Evolutionary conservation across 495 filamentous ascomycete species (phyloP), one percentile per base, ranked within the genome.

Genomic region (Xylaria bambusicola): DNA sequence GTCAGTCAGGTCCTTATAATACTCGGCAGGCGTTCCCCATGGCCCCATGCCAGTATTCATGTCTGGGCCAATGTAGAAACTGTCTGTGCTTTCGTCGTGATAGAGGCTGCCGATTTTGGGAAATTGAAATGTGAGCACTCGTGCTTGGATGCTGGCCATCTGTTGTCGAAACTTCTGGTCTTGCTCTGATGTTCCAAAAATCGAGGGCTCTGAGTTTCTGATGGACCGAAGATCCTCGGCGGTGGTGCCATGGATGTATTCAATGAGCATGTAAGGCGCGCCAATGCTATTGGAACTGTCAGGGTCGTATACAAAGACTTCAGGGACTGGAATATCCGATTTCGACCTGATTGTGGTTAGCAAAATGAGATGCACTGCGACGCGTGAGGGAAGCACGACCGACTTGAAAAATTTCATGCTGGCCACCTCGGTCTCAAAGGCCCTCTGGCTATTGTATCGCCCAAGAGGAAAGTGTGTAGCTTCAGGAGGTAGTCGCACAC

Each of bases 41-140:
- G 33, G 50, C 18, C 50, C 50, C 20, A 9, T 52, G 12, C 50
- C 50, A 4, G 50, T 52, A 0, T 40, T 21, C 6, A 27, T 26
- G 4, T 52, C 50, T n/a, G 31, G 33, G 12, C 50, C 50, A 4
- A 58, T 58, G 44, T 24, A 46, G 54, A 58, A 58, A 26, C 2
- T n/a, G 18, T 24, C 24, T 1, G 21, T 51, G 1, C 36, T 17
- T 41, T 53, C 12, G 40, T 65, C 54, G 27, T 52, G 40, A 13
- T 50, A 48, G 27, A 62, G 53, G 15, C 26, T 46, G 18, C 60
- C 60, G 13, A 65, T 58, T 40, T 42, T 50, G 2, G 41, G 58
- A 45, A 56, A 56, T 29, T 46, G 21, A 38, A 44, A 44, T 1
- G 17, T 23, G 21, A 44, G 23, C 13, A 41, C 1, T 40, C 24